A percentile compares a stretch with the other conserved stretches of the same genome.
phyloP scores from a whole-genome alignment of 2,329 filamentous ascomycete species.

The Fonsecaea pugnacius region DNA sequence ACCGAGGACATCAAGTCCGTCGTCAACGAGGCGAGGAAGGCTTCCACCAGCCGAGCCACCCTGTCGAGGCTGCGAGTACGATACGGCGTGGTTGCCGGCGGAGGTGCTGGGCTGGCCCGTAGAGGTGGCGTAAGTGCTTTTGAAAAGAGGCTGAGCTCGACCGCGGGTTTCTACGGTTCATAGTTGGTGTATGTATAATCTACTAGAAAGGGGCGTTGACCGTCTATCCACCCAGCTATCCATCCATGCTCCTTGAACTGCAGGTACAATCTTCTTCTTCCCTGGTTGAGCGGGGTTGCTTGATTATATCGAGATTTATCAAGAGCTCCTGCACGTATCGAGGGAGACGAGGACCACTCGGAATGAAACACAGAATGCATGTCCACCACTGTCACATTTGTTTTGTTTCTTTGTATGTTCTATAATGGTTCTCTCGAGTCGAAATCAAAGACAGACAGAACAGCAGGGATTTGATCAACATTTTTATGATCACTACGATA shows the following conservation, averaged over 20 bases:
- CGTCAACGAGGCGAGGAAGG: not conserved
- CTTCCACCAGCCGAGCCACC: not conserved
- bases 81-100: not conserved
- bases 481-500: too few relatives aligned
- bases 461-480: too few relatives aligned
- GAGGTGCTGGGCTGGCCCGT: not conserved
- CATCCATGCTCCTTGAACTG: not conserved
- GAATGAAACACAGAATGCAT: too few relatives aligned
- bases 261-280: not conserved
- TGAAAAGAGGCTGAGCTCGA: not conserved
- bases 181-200: not conserved
- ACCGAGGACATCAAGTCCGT: constrained; percentile 1
- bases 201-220: not conserved
- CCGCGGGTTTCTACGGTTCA: not conserved
- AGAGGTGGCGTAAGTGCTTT: not conserved
- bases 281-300: not conserved
- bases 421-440: too few relatives aligned
- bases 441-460: too few relatives aligned
- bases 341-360: not conserved
- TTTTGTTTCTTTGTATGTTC: too few relatives aligned
- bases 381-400: too few relatives aligned
- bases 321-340: not conserved
- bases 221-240: not conserved
- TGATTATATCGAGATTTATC: not conserved
- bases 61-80: not conserved